A percentile compares a stretch with the other conserved stretches of the same genome.
phyloP scores from a whole-genome alignment of 768 basidiomycete species.

The Collybia mongolica region DNA sequence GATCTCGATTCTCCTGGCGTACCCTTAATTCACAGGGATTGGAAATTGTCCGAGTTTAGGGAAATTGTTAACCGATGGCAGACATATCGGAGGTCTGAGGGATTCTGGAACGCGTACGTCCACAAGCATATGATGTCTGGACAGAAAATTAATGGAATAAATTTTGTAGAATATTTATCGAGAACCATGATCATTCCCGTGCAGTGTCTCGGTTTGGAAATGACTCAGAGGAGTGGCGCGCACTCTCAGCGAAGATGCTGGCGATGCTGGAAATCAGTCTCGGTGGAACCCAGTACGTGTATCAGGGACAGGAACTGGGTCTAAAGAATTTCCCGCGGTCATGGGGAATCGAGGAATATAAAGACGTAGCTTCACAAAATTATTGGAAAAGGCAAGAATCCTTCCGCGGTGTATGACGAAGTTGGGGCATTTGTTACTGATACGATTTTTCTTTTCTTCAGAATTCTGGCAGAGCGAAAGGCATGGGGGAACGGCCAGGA shows the following conservation, averaged over 20 bases:
- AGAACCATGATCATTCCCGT: conserved; percentile 70
- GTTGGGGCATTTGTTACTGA: not conserved
- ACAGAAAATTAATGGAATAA: too few species aligned
- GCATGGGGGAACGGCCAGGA: conserved; percentile 30
- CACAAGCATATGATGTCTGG: not conserved
- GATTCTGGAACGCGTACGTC: conserved; percentile 67
- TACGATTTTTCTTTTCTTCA: conserved; percentile 14
- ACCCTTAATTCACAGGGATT: conserved; percentile 42
- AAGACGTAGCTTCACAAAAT: conserved; percentile 63
- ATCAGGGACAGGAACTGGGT: conserved; percentile 75
- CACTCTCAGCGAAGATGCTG: conserved; percentile 61
- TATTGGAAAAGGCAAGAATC: conserved; percentile 51
- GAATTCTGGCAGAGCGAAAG: conserved; percentile 38
- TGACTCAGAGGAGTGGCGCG: conserved; percentile 57
- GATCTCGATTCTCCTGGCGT: conserved; percentile 48
- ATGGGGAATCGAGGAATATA: conserved; percentile 75
- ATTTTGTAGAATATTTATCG: conserved; percentile 49
- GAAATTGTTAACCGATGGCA: conserved; percentile 53
- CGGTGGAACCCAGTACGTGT: conserved; percentile 70
- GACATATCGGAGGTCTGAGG: conserved; percentile 49
- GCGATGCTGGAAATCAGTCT: conserved; percentile 61
- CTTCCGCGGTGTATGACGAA: not conserved
- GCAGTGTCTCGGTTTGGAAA: conserved; percentile 66
- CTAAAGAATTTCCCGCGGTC: conserved; percentile 57
- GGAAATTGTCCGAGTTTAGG: conserved; percentile 55